Conservation (phyloP, 192 early-diverging fungal species). For the Phlyctochytrium planicorne region DNA sequence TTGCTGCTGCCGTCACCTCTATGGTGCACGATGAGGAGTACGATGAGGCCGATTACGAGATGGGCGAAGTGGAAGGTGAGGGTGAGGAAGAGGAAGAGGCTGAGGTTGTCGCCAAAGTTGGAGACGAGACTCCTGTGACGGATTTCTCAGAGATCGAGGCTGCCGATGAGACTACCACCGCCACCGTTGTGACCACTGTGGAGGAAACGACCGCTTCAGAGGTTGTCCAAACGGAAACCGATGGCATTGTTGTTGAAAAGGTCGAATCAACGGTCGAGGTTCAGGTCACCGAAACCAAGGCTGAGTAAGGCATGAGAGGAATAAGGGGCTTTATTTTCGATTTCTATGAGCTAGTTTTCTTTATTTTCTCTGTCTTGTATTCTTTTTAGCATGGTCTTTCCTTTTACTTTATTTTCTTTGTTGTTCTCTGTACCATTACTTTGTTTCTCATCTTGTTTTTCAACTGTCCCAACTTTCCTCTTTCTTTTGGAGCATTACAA, state of each 20-base stretch:
- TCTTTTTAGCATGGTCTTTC: too few relatives aligned
- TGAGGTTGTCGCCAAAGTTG: background rate
- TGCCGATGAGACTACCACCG: background rate
- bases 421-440: too few relatives aligned
- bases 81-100: background rate
- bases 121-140: background rate
- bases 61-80: background rate
- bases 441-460: too few relatives aligned
- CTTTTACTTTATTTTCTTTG: too few relatives aligned
- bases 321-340: too few relatives aligned
- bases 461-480: too few relatives aligned
- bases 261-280: too few relatives aligned
- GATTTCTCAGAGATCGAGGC: background rate
- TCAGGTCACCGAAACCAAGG: too few relatives aligned
- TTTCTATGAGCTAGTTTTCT: too few relatives aligned
- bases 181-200: background rate
- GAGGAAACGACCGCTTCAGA: background rate
- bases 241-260: background rate
- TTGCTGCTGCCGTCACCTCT: background rate
- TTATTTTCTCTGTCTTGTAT: too few relatives aligned
- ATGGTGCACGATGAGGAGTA: slow-evolving; percentile 2
- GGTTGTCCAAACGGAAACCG: slow-evolving; percentile 1
- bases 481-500: too few relatives aligned
- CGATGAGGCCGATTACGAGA: background rate
- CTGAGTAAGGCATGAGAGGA: too few relatives aligned